Conservation (phyloP, 768 basidiomycete species). For the Termitomyces sp. region DNA sequence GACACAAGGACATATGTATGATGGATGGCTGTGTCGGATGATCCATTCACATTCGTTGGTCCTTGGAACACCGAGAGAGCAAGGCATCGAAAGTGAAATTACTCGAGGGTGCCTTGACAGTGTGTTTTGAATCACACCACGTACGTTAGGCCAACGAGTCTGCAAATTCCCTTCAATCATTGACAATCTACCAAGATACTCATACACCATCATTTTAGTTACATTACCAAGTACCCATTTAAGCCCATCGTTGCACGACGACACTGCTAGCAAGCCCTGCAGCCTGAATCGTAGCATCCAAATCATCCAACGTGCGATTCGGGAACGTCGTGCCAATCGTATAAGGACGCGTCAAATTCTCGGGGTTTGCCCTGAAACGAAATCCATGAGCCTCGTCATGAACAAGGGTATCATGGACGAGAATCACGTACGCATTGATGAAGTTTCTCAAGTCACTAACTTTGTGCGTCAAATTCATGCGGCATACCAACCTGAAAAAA, state of each 20-base stretch:
- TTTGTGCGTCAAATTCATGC: slow-evolving; percentile 91
- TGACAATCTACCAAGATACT: slow-evolving; percentile 1
- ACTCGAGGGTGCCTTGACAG: too few relatives aligned
- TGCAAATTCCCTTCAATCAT: neutral
- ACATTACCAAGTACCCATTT: slow-evolving; percentile 3
- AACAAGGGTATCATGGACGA: neutral
- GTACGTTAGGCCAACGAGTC: neutral
- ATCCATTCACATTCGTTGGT: too few relatives aligned
- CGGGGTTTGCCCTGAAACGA: slow-evolving; percentile 60
- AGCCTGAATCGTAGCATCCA: slow-evolving; percentile 60
- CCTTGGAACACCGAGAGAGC: neutral
- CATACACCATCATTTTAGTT: slow-evolving; percentile 5
- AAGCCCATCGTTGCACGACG: slow-evolving; percentile 78
- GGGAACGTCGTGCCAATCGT: slow-evolving; percentile 90
- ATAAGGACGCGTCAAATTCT: slow-evolving; percentile 59
- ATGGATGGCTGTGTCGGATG: too few relatives aligned
- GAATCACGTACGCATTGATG: slow-evolving; percentile 77
- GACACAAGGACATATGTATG: neutral
- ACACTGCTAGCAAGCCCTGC: slow-evolving; percentile 81
- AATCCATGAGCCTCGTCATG: neutral
- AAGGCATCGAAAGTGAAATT: too few relatives aligned
- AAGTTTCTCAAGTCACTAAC: slow-evolving; percentile 81
- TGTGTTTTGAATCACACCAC: too few relatives aligned
- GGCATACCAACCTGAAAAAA: slow-evolving; percentile 66
- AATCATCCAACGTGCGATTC: slow-evolving; percentile 64